Evolutionary conservation across 2,329 filamentous ascomycete species (phyloP).

Genomic region (Epichloe coenophiala): DNA sequence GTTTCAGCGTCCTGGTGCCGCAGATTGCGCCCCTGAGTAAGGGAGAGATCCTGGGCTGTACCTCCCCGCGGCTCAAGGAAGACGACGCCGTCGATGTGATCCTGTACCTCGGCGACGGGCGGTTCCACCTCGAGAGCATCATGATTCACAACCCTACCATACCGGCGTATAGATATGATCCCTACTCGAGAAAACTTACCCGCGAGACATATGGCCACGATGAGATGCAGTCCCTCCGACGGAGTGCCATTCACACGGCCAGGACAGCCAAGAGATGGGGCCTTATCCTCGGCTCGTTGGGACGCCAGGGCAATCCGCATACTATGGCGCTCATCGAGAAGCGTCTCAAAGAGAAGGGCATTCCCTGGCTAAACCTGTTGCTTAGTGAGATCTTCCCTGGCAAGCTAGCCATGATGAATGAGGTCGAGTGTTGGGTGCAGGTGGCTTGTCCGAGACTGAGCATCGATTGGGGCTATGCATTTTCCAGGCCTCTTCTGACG

Average conservation of each 20-base stretch:
- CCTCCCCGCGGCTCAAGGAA: slow-evolving; percentile 58
- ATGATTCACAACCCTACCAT: slow-evolving; percentile 96
- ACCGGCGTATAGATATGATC: slow-evolving; percentile 91
- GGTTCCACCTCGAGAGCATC: slow-evolving; percentile 92
- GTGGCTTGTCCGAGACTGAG: slow-evolving; percentile 92
- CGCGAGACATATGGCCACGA: slow-evolving; percentile 85
- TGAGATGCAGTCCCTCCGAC: slow-evolving; percentile 73
- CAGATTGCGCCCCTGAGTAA: slow-evolving; percentile 89
- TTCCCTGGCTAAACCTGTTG: slow-evolving; percentile 73
- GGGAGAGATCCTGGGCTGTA: slow-evolving; percentile 95
- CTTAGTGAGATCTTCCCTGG: slow-evolving; percentile 94
- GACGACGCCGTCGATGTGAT: slow-evolving; percentile 58
- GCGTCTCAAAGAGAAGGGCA: slow-evolving; percentile 54
- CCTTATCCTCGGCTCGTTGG: slow-evolving; percentile 81
- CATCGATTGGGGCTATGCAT: slow-evolving; percentile 98
- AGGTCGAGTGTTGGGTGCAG: slow-evolving; percentile 97
- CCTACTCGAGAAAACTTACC: slow-evolving; percentile 83
- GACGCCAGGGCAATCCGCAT: slow-evolving; percentile 88
- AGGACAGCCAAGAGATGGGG: slow-evolving; percentile 80
- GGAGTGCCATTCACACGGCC: slow-evolving; percentile 62
- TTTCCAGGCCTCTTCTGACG: slow-evolving; percentile 74
- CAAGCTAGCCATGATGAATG: slow-evolving; percentile 82
- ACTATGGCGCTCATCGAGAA: slow-evolving; percentile 79
- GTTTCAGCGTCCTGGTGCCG: slow-evolving; percentile 75
- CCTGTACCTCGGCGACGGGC: slow-evolving; percentile 80